phyloP scores from a whole-genome alignment of 2,329 filamentous ascomycete species.

The Metarhizium sp. region DNA sequence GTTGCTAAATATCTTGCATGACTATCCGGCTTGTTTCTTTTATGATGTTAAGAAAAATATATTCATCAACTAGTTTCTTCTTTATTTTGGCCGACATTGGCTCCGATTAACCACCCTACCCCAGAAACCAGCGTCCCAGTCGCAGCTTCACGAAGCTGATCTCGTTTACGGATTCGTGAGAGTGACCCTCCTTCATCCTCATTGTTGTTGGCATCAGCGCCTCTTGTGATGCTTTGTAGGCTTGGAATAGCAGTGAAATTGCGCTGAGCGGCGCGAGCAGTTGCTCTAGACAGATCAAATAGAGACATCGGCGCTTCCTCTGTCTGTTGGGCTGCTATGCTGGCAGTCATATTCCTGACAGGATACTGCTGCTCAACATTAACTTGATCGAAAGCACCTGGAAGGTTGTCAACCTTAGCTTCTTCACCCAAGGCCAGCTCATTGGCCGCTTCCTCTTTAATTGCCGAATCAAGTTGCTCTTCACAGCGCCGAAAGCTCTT shows the following conservation, averaged over 20 bases:
- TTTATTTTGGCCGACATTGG: slow-evolving; percentile 24
- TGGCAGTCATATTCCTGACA: slow-evolving; percentile 24
- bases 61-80: background rate
- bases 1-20: too few relatives aligned
- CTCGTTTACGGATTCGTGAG: slow-evolving; percentile 55
- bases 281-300: slow-evolving; percentile 54
- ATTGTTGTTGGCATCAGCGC: slow-evolving; percentile 1
- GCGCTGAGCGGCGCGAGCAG: slow-evolving; percentile 46
- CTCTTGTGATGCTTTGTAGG: slow-evolving; percentile 27
- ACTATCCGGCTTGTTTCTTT: too few relatives aligned
- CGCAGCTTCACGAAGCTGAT: slow-evolving; percentile 58
- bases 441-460: slow-evolving; percentile 56
- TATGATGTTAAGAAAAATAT: too few relatives aligned
- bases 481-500: slow-evolving; percentile 69
- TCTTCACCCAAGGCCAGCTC: slow-evolving; percentile 64
- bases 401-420: slow-evolving; percentile 48
- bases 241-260: slow-evolving; percentile 48
- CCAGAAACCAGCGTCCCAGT: slow-evolving; percentile 58
- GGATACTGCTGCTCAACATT: slow-evolving; percentile 13
- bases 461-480: slow-evolving; percentile 60
- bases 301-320: slow-evolving; percentile 56
- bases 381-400: slow-evolving; percentile 39
- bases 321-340: slow-evolving; percentile 22
- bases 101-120: slow-evolving; percentile 59
- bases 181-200: slow-evolving; percentile 18